Percentiles rank a stretch among this genome's conserved stretches.
Evolutionary conservation across 139 green algal species (phyloP).

Genomic region (Penium margaritaceum): DNA sequence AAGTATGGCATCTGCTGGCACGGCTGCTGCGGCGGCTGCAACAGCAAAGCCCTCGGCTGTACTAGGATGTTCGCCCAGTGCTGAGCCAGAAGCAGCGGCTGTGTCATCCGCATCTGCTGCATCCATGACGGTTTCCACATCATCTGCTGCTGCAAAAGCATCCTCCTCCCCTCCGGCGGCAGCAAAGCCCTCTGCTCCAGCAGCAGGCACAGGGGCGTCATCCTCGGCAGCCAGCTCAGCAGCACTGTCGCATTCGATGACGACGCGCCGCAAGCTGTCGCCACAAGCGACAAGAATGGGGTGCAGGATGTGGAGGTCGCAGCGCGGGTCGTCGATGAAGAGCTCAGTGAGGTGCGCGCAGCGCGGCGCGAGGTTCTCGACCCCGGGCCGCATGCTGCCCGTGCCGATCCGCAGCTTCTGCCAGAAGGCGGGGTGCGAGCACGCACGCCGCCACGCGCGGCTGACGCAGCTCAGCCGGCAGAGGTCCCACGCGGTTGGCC

Average conservation of each 20-base stretch:
- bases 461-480: conserved; percentile 17
- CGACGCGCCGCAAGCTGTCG: background rate
- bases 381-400: background rate
- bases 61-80: too few relatives aligned
- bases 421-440: conserved; percentile 16
- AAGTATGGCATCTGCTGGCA: too few relatives aligned
- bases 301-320: conserved; percentile 31
- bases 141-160: too few relatives aligned
- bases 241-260: conserved; percentile 35
- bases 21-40: too few relatives aligned
- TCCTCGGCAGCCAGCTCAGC: too few relatives aligned
- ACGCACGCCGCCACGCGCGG: conserved; percentile 9
- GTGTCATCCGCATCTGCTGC: too few relatives aligned
- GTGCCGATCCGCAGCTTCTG: background rate
- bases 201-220: too few relatives aligned
- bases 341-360: conserved; percentile 13
- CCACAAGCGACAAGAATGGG: conserved; percentile 22
- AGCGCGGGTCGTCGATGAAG: conserved; percentile 28
- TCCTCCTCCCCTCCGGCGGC: too few relatives aligned
- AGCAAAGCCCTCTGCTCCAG: too few relatives aligned
- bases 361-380: conserved; percentile 3
- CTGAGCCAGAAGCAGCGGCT: too few relatives aligned
- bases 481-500: background rate
- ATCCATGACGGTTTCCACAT: too few relatives aligned
- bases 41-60: too few relatives aligned